Evolutionary conservation across 140 eudicot species (phyloP).

Genomic region (Senecio squalidus): DNA sequence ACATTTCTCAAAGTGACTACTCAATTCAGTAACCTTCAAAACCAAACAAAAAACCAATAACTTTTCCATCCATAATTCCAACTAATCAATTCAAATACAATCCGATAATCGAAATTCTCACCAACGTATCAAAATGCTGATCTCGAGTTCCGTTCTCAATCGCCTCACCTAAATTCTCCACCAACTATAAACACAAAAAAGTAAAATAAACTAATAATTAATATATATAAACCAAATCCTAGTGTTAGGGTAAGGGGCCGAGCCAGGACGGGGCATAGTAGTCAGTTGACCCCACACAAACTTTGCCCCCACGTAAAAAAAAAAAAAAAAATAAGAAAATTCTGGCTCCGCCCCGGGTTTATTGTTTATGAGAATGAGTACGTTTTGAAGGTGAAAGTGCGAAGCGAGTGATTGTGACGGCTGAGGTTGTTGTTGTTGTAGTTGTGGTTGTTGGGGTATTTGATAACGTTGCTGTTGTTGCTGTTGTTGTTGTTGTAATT

Average conservation of each 20-base stretch:
- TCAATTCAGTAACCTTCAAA: conserved; percentile 72
- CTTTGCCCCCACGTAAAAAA: too few relatives aligned
- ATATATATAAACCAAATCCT: too few relatives aligned
- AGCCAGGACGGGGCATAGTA: too few relatives aligned
- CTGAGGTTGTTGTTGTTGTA: conserved; percentile 35
- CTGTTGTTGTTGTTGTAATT: conserved; percentile 35
- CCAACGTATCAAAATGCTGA: conserved; percentile 92
- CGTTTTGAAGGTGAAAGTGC: conserved; percentile 84
- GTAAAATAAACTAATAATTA: not conserved
- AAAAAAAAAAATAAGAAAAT: too few relatives aligned
- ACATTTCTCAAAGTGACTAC: conserved; percentile 83
- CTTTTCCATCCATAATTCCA: conserved; percentile 6
- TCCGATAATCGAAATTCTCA: conserved; percentile 18
- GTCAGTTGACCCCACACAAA: too few relatives aligned
- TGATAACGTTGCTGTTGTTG: conserved; percentile 40
- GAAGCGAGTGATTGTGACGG: conserved; percentile 89
- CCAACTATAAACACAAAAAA: conserved; percentile 42
- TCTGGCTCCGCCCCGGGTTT: too few relatives aligned
- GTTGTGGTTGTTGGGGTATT: conserved; percentile 39
- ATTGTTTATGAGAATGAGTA: conserved; percentile 37
- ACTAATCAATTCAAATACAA: not conserved
- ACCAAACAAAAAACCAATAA: conserved; percentile 3
- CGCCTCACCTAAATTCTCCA: conserved; percentile 88
- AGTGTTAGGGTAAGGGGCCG: too few relatives aligned
- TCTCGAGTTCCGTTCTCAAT: conserved; percentile 87